Conservation (phyloP, 345 rosid genomes). For the Heritiera fomes region DNA sequence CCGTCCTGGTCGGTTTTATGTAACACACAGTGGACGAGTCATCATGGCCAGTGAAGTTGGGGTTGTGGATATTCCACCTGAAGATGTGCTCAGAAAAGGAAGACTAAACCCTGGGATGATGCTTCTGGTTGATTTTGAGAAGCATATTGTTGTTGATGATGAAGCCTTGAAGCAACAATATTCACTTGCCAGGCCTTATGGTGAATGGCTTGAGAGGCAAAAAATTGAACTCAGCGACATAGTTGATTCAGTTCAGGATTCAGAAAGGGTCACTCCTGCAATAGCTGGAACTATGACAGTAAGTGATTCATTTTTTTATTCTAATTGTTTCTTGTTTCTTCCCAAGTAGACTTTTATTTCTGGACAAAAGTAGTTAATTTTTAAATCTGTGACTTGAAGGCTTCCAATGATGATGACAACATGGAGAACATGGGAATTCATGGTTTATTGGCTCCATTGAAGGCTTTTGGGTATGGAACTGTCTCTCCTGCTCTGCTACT, state of each 20-base stretch:
- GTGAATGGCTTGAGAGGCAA: slow-evolving; percentile 88
- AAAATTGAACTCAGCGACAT: slow-evolving; percentile 80
- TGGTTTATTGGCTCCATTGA: slow-evolving; percentile 85
- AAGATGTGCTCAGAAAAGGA: slow-evolving; percentile 94
- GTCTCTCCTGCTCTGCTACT: background rate
- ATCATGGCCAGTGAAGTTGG: slow-evolving; percentile 99
- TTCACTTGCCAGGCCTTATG: slow-evolving; percentile 85
- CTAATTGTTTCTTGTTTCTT: background rate
- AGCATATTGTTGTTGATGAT: slow-evolving; percentile 91
- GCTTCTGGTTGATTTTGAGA: slow-evolving; percentile 98
- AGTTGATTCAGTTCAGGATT: slow-evolving; percentile 65
- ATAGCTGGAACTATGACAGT: slow-evolving; percentile 73
- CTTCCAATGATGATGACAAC: slow-evolving; percentile 67
- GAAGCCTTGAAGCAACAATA: slow-evolving; percentile 95
- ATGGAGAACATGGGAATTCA: slow-evolving; percentile 89
- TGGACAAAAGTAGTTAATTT: slow-evolving; percentile 7
- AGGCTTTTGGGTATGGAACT: slow-evolving; percentile 90
- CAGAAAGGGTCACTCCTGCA: slow-evolving; percentile 56
- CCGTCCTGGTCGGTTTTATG: slow-evolving; percentile 95
- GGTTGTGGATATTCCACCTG: slow-evolving; percentile 90
- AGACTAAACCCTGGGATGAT: slow-evolving; percentile 99
- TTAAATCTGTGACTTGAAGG: slow-evolving; percentile 41
- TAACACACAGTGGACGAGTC: slow-evolving; percentile 87
- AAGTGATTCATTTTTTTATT: slow-evolving; percentile 27
- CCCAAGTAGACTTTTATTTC: background rate